Percentiles rank a stretch among this genome's conserved stretches.
Conservation (phyloP, 768 basidiomycete genomes). For the Tulasnella sp. region DNA sequence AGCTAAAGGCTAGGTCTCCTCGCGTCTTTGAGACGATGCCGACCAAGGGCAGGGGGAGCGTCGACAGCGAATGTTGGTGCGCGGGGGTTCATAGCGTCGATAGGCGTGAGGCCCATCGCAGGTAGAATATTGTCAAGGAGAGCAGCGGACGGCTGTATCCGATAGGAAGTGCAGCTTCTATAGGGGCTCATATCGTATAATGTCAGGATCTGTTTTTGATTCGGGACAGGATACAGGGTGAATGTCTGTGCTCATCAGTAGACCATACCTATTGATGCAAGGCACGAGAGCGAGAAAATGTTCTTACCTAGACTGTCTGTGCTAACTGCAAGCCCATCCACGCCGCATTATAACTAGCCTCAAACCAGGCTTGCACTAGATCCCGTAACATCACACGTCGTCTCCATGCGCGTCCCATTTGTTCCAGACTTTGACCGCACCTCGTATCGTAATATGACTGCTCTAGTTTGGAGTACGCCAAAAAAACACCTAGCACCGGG, state of each 20-base stretch:
- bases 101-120: conserved; percentile 7
- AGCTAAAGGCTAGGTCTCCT: background rate
- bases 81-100: conserved; percentile 12
- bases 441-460: background rate
- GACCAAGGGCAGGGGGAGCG: conserved; percentile 3
- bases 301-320: conserved; percentile 12
- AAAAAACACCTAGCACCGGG: conserved; percentile 7
- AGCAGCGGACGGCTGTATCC: background rate
- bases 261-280: no score
- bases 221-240: background rate
- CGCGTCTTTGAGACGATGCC: background rate
- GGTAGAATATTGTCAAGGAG: conserved; percentile 11
- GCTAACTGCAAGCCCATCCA: conserved; percentile 12
- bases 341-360: conserved; percentile 15
- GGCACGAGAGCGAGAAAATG: no score
- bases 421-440: background rate
- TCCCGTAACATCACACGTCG: conserved; percentile 10
- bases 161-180: background rate
- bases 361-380: conserved; percentile 10
- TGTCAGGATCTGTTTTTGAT: background rate
- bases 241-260: background rate
- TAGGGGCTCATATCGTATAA: conserved; percentile 15
- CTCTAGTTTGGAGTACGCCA: conserved; percentile 14
- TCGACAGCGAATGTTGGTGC: conserved; percentile 3
- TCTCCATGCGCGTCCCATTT: background rate